These are phyloP conservation scores for Camellia lanceoleosa DNA, from an alignment of 148 eudicot genomes.

Conservation along the genomic window DNA sequence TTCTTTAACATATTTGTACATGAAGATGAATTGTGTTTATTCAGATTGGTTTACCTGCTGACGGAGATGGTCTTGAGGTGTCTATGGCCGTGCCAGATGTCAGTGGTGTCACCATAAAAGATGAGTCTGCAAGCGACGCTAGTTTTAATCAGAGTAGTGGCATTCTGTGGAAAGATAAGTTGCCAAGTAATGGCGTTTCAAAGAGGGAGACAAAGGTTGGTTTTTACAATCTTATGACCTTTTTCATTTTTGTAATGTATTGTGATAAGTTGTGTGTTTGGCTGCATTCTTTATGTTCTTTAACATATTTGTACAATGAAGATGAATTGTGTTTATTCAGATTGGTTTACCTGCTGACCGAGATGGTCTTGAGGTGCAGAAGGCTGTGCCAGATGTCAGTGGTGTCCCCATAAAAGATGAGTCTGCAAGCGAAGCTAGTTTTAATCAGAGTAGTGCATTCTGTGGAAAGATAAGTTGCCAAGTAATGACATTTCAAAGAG, in stretches of 20 bases:
- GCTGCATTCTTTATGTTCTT: background rate
- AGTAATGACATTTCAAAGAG: slow-evolving; percentile 30
- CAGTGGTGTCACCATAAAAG: slow-evolving; percentile 39
- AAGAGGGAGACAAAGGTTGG: slow-evolving; percentile 63
- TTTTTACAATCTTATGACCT: slow-evolving; percentile 16
- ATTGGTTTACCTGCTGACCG: slow-evolving; percentile 33
- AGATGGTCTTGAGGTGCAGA: slow-evolving; percentile 36
- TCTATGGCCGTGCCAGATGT: slow-evolving; percentile 44
- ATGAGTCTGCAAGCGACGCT: slow-evolving; percentile 29
- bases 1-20: background rate
- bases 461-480: slow-evolving; percentile 35
- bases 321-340: slow-evolving; percentile 20
- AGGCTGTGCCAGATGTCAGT: slow-evolving; percentile 43
- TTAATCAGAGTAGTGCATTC: slow-evolving; percentile 19
- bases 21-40: background rate
- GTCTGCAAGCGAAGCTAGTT: slow-evolving; percentile 19
- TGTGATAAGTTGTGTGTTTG: background rate
- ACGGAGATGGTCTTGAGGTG: slow-evolving; percentile 32
- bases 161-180: background rate
- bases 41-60: slow-evolving; percentile 41
- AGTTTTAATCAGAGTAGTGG: slow-evolving; percentile 19
- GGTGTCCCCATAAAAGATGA: slow-evolving; percentile 44
- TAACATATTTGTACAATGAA: background rate
- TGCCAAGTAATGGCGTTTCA: slow-evolving; percentile 22
- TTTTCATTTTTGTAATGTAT: background rate